These are phyloP conservation scores for Kwoniella shivajii DNA, from an alignment of 1,284 basidiomycete genomes.

Conservation along the genomic window DNA sequence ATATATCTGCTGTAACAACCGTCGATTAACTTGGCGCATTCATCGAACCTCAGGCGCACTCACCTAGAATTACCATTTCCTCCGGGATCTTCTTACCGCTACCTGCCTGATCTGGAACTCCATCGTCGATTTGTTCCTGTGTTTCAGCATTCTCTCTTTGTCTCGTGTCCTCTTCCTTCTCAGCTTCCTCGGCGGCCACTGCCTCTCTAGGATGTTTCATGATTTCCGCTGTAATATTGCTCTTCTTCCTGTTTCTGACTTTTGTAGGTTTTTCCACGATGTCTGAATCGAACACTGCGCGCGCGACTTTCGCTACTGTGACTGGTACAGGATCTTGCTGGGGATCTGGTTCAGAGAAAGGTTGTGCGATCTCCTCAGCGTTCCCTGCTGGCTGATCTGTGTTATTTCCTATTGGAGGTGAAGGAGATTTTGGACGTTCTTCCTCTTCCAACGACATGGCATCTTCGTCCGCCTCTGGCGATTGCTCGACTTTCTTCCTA, in stretches of 20 bases:
- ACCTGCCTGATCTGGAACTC: no score
- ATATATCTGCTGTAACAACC: no score
- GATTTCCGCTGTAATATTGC: not conserved
- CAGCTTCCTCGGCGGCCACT: not conserved
- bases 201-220: slow-evolving; percentile 8
- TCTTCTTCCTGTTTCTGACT: slow-evolving; percentile 1
- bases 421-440: not conserved
- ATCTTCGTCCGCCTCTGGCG: not conserved
- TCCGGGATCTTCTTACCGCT: no score
- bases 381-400: not conserved
- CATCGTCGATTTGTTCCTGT: not conserved
- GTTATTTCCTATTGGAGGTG: not conserved
- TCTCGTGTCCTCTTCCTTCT: not conserved
- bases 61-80: no score
- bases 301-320: no score
- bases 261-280: no score
- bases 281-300: no score
- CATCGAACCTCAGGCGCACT: no score
- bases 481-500: not conserved
- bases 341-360: no score
- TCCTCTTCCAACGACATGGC: slow-evolving; percentile 7
- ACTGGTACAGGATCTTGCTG: no score
- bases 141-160: not conserved
- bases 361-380: not conserved
- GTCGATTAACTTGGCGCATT: no score